Percentiles rank a stretch among this genome's conserved stretches.
These are phyloP conservation scores for Suillus alpinus DNA, from an alignment of 768 basidiomycete genomes.

Conservation along the genomic window DNA sequence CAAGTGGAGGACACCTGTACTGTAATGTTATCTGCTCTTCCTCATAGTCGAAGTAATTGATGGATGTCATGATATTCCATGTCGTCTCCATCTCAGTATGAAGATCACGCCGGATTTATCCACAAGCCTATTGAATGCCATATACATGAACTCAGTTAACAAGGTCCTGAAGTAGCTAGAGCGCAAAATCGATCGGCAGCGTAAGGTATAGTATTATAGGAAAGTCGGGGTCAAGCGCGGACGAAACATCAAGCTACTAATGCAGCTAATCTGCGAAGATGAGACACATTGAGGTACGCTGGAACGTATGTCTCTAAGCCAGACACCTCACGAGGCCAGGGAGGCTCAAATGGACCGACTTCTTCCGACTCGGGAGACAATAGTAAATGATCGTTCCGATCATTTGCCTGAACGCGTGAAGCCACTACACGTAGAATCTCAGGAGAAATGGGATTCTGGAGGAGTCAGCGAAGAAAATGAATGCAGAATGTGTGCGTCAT, in stretches of 20 bases:
- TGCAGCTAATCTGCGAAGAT: constrained; percentile 83
- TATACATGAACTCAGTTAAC: constrained; percentile 8
- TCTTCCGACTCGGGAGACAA: constrained; percentile 96
- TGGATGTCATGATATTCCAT: background rate
- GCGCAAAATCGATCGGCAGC: constrained; percentile 4
- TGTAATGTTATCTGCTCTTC: constrained; percentile 11
- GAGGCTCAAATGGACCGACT: constrained; percentile 92
- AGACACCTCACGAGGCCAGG: constrained; percentile 90
- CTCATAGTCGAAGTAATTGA: background rate
- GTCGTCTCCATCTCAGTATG: background rate
- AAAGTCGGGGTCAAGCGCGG: background rate
- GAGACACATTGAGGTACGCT: constrained; percentile 86
- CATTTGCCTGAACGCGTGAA: constrained; percentile 91
- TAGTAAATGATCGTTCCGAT: constrained; percentile 94
- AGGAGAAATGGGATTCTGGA: constrained; percentile 90
- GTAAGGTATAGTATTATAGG: constrained; percentile 1
- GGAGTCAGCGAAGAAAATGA: constrained; percentile 4
- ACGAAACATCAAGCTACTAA: constrained; percentile 61
- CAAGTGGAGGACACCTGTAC: constrained; percentile 55
- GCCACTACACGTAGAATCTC: constrained; percentile 97
- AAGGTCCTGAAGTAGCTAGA: constrained; percentile 8
- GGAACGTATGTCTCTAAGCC: constrained; percentile 97
- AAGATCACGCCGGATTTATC: background rate
- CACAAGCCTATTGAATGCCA: background rate
- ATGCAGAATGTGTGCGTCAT: constrained; percentile 16